phyloP scores from a whole-genome alignment of 208 protist genomes.

The Leptomonas pyrrhocoris region DNA sequence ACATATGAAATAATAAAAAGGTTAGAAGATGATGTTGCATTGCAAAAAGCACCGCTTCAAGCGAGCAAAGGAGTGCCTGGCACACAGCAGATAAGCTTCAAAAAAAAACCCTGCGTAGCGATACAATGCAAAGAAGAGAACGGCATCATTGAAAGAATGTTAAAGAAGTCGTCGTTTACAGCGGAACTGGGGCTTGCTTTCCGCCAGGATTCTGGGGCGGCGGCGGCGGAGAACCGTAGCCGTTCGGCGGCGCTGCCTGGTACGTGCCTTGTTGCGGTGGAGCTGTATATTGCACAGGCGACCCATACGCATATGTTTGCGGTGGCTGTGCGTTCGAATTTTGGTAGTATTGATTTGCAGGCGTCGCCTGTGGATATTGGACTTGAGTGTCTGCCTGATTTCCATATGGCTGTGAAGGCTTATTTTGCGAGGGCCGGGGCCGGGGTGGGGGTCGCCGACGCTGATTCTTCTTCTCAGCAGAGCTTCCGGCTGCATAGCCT shows the following conservation, averaged over 20 bases:
- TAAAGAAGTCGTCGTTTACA: background rate
- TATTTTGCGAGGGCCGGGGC: no score
- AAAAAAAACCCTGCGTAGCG: no score
- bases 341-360: conserved; percentile 6
- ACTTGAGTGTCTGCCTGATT: background rate
- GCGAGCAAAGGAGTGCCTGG: no score
- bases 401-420: conserved; percentile 2
- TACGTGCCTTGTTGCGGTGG: background rate
- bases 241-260: background rate
- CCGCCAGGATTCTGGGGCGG: conserved; percentile 2
- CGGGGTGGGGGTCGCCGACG: no score
- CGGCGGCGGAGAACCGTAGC: background rate
- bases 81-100: no score
- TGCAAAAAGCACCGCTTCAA: no score
- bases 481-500: no score
- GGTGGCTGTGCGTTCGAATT: conserved; percentile 5
- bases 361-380: conserved; percentile 5
- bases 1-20: no score
- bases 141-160: background rate
- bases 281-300: conserved; percentile 6
- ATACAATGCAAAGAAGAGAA: background rate
- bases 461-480: no score
- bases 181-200: background rate
- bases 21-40: no score
- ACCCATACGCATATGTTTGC: conserved; percentile 1